Conservation (phyloP, 2,329 filamentous ascomycete species). For the Graphilbum ipis-grandicollis region DNA sequence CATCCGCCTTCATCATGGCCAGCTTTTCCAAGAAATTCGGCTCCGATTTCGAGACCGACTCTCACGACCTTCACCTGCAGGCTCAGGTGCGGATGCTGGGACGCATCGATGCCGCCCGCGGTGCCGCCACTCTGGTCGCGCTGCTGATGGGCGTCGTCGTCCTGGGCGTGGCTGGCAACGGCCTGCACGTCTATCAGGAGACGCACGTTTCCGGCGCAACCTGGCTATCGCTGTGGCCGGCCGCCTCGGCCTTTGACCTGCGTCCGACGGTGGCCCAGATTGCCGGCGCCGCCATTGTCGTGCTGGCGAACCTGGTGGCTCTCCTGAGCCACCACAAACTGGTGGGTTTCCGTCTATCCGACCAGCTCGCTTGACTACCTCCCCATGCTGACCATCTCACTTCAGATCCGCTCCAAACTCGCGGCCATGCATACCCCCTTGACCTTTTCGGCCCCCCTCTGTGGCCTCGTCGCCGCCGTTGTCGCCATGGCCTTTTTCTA, state of each 20-base stretch:
- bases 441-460: constrained; percentile 21
- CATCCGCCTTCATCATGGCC: constrained; percentile 2
- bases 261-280: constrained; percentile 38
- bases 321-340: constrained; percentile 29
- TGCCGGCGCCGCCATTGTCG: constrained; percentile 30
- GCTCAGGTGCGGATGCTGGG: constrained; percentile 21
- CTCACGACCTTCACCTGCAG: constrained; percentile 19
- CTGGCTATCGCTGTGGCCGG: constrained; percentile 37
- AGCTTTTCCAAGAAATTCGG: constrained; percentile 9
- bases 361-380: not conserved
- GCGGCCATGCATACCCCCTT: constrained; percentile 17
- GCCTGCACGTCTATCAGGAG: constrained; percentile 34
- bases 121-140: constrained; percentile 30
- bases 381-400: too few relatives aligned
- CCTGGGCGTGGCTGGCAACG: constrained; percentile 35
- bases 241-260: constrained; percentile 29
- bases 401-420: constrained; percentile 21
- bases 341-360: constrained; percentile 24
- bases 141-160: constrained; percentile 33
- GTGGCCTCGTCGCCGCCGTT: constrained; percentile 28
- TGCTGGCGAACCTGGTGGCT: constrained; percentile 28
- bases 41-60: constrained; percentile 32
- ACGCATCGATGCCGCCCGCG: constrained; percentile 24
- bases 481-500: constrained; percentile 41
- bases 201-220: constrained; percentile 30